phyloP scores from a whole-genome alignment of 2,329 filamentous ascomycete genomes.

The Xenoacremonium recifei region DNA sequence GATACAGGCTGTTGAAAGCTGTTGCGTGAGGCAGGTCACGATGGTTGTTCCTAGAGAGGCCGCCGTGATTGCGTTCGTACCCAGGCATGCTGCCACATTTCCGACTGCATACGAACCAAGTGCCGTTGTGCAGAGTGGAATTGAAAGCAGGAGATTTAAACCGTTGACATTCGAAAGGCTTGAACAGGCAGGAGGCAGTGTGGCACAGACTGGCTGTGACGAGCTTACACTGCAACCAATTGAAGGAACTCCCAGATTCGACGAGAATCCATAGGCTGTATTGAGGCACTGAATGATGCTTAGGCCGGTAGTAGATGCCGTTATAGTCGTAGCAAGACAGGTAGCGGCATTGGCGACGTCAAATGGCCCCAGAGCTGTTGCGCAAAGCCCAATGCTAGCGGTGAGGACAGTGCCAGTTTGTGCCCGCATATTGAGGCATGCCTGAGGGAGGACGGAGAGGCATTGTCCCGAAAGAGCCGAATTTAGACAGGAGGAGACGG shows the following conservation, averaged over 20 bases:
- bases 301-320: not conserved
- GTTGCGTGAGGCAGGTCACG: not conserved
- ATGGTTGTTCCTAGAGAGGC: not conserved
- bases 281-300: not conserved
- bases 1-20: not conserved
- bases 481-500: conserved; percentile 8
- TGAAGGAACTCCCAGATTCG: not conserved
- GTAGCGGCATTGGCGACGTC: conserved; percentile 6
- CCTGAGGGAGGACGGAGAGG: conserved; percentile 5
- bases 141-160: not conserved
- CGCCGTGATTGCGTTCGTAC: not conserved
- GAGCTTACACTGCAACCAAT: not conserved
- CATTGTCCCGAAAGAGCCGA: conserved; percentile 7
- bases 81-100: not conserved
- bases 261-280: not conserved
- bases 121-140: not conserved
- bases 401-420: conserved; percentile 1
- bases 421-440: conserved; percentile 1
- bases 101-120: not conserved
- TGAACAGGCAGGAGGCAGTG: not conserved
- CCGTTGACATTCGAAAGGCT: not conserved
- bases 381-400: conserved; percentile 3
- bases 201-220: not conserved
- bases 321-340: conserved; percentile 6
- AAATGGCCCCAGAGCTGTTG: conserved; percentile 10